Percentiles rank a stretch among this genome's conserved stretches.
Evolutionary conservation across 176 grass and related monocot genomes (phyloP).

Genomic region (Phoenix dactylifera): DNA sequence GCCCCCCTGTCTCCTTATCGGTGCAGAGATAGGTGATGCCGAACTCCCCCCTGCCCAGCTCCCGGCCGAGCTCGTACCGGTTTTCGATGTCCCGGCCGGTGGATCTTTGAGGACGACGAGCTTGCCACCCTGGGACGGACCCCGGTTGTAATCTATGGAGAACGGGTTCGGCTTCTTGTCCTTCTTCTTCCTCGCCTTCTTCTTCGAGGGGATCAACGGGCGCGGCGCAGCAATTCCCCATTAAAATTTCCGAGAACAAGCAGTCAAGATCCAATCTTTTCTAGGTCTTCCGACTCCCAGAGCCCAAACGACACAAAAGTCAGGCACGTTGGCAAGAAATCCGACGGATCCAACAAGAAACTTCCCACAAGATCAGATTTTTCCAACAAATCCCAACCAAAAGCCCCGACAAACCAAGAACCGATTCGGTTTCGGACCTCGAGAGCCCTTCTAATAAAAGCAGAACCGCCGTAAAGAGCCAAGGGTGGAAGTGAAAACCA

Average conservation of each 20-base stretch:
- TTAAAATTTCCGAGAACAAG: not conserved
- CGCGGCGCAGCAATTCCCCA: slow-evolving; percentile 11
- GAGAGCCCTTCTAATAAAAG: too few relatives aligned
- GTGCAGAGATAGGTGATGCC: slow-evolving; percentile 7
- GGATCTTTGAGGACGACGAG: slow-evolving; percentile 10
- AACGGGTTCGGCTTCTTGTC: slow-evolving; percentile 7
- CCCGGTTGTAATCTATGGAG: slow-evolving; percentile 9
- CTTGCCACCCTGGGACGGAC: not conserved
- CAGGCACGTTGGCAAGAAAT: too few relatives aligned
- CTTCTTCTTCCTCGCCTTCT: slow-evolving; percentile 6
- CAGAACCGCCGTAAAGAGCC: too few relatives aligned
- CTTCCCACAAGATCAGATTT: too few relatives aligned
- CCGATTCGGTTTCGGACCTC: too few relatives aligned
- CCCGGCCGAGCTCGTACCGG: slow-evolving; percentile 2
- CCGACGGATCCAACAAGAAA: too few relatives aligned
- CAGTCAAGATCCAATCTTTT: not conserved
- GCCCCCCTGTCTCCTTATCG: not conserved
- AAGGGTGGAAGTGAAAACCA: too few relatives aligned
- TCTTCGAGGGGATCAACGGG: slow-evolving; percentile 3
- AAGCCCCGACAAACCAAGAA: too few relatives aligned
- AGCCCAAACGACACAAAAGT: too few relatives aligned
- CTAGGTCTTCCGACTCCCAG: too few relatives aligned
- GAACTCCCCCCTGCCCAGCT: slow-evolving; percentile 15
- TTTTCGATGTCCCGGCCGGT: slow-evolving; percentile 9
- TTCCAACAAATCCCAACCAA: too few relatives aligned